phyloP scores from a whole-genome alignment of 441 rosid species.

The Erodium moschatum region DNA sequence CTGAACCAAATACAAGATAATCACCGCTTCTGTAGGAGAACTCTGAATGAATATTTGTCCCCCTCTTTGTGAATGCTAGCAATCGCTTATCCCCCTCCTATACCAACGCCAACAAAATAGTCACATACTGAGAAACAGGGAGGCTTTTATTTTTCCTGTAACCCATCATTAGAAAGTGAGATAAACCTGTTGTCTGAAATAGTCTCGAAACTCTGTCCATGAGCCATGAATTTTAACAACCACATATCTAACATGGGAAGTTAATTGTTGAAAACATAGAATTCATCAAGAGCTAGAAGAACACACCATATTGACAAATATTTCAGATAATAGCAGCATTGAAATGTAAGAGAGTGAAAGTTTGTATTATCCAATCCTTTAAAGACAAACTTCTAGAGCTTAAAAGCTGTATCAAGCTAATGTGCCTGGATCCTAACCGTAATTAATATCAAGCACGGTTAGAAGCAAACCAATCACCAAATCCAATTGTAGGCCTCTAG shows the following conservation, averaged over 20 bases:
- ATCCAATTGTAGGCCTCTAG: neutral
- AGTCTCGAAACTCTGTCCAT: slow-evolving; percentile 68
- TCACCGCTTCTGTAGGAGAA: slow-evolving; percentile 69
- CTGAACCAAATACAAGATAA: slow-evolving; percentile 80
- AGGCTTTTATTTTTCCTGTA: slow-evolving; percentile 5
- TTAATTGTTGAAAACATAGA: slow-evolving; percentile 22
- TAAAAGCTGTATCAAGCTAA: too few species aligned
- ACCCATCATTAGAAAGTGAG: slow-evolving; percentile 13
- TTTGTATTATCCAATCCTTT: neutral
- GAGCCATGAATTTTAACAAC: slow-evolving; percentile 72
- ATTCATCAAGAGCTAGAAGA: neutral
- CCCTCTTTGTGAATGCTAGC: slow-evolving; percentile 88
- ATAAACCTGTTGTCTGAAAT: slow-evolving; percentile 63
- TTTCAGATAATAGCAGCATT: neutral
- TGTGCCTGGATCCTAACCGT: too few species aligned
- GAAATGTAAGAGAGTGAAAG: neutral
- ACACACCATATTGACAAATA: neutral
- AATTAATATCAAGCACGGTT: neutral
- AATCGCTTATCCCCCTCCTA: slow-evolving; percentile 78
- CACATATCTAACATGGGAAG: slow-evolving; percentile 43
- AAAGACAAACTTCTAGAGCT: neutral
- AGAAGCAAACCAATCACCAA: neutral
- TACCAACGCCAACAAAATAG: slow-evolving; percentile 15
- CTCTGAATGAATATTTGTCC: slow-evolving; percentile 62
- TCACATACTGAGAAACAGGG: slow-evolving; percentile 5